Evolutionary conservation across 1,284 basidiomycete genomes (phyloP).

Genomic region (Naganishia liquefaciens): DNA sequence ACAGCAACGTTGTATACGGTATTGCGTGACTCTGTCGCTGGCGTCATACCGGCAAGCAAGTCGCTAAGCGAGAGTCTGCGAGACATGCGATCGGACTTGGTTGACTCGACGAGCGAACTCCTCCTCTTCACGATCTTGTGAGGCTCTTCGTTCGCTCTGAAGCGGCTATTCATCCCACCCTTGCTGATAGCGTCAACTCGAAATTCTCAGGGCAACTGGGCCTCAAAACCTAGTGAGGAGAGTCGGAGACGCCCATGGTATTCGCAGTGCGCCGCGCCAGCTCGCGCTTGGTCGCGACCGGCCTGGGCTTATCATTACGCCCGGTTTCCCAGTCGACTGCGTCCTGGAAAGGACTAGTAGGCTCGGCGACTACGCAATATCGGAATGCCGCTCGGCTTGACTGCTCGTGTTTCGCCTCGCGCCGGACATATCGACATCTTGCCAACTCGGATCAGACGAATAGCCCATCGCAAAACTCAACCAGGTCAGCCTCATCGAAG

Average conservation of each 20-base stretch:
- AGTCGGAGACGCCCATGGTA: neutral
- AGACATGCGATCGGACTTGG: too few relatives aligned
- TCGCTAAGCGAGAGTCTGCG: too few relatives aligned
- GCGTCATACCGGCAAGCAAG: too few relatives aligned
- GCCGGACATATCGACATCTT: slow-evolving; percentile 12
- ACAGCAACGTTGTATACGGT: too few relatives aligned
- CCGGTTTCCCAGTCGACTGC: neutral
- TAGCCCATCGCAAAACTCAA: neutral
- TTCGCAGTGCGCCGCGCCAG: slow-evolving; percentile 5
- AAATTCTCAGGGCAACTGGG: too few relatives aligned
- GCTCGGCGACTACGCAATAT: neutral
- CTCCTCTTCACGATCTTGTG: too few relatives aligned
- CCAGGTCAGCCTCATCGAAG: slow-evolving; percentile 11
- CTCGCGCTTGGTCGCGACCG: neutral
- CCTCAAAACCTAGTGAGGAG: too few relatives aligned
- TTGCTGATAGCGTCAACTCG: too few relatives aligned
- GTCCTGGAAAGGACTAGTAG: neutral
- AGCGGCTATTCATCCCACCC: too few relatives aligned
- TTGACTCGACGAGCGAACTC: too few relatives aligned
- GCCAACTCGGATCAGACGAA: slow-evolving; percentile 7
- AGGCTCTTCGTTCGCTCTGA: too few relatives aligned
- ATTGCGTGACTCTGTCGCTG: too few relatives aligned
- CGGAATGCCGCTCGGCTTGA: neutral
- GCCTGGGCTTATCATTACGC: neutral
- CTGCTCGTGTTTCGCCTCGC: neutral